A percentile compares a stretch with the other conserved stretches of the same genome.
Conservation (phyloP, 2,329 filamentous ascomycete species). For the Hypoxylon sp. region DNA sequence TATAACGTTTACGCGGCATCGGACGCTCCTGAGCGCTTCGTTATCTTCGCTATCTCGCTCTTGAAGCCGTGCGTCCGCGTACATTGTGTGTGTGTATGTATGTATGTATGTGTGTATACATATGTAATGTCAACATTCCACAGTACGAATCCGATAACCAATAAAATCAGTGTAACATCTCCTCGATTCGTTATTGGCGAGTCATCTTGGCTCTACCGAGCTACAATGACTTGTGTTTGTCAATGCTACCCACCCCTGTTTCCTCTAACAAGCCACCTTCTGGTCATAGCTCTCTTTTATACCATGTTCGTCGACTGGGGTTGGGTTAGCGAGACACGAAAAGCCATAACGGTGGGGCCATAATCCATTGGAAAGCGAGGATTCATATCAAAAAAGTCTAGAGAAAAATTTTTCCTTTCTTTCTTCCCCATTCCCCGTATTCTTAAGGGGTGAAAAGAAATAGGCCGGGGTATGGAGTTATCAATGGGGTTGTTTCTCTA, state of each 20-base stretch:
- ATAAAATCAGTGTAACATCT: slow-evolving; percentile 14
- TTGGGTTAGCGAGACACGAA: slow-evolving; percentile 24
- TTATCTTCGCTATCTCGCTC: slow-evolving; percentile 30
- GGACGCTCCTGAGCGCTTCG: slow-evolving; percentile 20
- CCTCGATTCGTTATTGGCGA: slow-evolving; percentile 24
- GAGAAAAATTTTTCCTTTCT: slow-evolving; percentile 21
- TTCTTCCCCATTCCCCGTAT: neutral
- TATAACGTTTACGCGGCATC: slow-evolving; percentile 19
- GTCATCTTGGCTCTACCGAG: slow-evolving; percentile 28
- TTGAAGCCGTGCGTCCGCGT: too few species aligned
- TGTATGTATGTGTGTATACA: too few species aligned
- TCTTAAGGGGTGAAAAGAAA: neutral
- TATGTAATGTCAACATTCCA: too few species aligned
- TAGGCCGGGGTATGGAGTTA: slow-evolving; percentile 7
- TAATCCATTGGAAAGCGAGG: neutral
- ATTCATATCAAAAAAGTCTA: neutral
- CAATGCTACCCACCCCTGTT: slow-evolving; percentile 26
- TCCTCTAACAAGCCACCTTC: slow-evolving; percentile 8
- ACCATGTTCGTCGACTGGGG: slow-evolving; percentile 19
- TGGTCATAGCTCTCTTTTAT: slow-evolving; percentile 20
- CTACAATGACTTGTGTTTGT: slow-evolving; percentile 18
- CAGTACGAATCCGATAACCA: slow-evolving; percentile 19
- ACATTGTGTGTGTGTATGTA: too few species aligned
- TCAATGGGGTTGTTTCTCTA: slow-evolving; percentile 2
- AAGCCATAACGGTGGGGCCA: slow-evolving; percentile 15